These are phyloP conservation scores for Leccinum aurantiacum DNA, from an alignment of 768 basidiomycete genomes.

Conservation along the genomic window DNA sequence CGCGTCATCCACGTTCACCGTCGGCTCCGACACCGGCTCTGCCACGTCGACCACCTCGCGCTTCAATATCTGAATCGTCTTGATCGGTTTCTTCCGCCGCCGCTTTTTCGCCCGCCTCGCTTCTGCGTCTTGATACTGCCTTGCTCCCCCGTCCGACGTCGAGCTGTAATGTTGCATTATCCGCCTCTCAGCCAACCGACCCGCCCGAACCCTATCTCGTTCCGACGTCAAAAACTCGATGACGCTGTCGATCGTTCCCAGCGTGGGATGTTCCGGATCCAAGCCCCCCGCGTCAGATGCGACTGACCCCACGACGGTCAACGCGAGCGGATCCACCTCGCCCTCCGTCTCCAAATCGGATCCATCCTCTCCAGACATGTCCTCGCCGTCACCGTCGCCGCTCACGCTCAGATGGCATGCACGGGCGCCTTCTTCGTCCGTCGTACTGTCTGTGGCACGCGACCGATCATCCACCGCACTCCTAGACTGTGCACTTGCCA, in stretches of 20 bases:
- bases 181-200: constrained; percentile 31
- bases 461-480: constrained; percentile 32
- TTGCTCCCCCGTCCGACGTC: constrained; percentile 38
- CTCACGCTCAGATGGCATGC: not conserved
- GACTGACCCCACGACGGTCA: constrained; percentile 30
- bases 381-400: constrained; percentile 7
- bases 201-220: constrained; percentile 53
- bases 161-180: constrained; percentile 30
- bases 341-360: constrained; percentile 42
- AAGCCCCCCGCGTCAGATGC: constrained; percentile 22
- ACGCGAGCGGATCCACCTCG: constrained; percentile 27
- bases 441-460: constrained; percentile 20
- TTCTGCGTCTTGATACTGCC: constrained; percentile 41
- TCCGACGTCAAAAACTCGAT: constrained; percentile 76
- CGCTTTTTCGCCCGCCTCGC: constrained; percentile 39
- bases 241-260: constrained; percentile 72
- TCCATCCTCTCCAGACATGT: constrained; percentile 11
- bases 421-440: constrained; percentile 14
- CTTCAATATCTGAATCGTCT: constrained; percentile 30
- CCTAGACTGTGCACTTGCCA: constrained; percentile 27
- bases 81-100: constrained; percentile 37
- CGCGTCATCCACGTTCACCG: constrained; percentile 21
- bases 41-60: constrained; percentile 18
- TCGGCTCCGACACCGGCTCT: constrained; percentile 26
- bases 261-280: constrained; percentile 53